Evolutionary conservation across 2,329 filamentous ascomycete species (phyloP).

Genomic region (Cadophora gregata): DNA sequence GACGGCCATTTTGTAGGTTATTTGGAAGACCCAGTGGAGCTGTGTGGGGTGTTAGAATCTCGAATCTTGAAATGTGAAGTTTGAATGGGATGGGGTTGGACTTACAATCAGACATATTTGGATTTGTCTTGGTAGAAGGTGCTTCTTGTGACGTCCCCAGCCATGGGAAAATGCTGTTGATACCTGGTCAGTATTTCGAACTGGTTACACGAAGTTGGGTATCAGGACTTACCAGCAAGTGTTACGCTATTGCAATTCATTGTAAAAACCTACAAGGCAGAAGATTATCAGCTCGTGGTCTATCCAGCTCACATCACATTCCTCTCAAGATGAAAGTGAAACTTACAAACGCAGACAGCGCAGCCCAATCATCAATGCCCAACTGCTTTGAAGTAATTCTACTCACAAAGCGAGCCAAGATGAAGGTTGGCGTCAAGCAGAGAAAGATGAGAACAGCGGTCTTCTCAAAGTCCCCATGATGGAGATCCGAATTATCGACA

Average conservation of each 20-base stretch:
- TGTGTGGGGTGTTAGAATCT: slow-evolving; percentile 13
- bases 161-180: slow-evolving; percentile 20
- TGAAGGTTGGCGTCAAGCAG: slow-evolving; percentile 21
- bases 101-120: slow-evolving; percentile 26
- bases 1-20: slow-evolving; percentile 30
- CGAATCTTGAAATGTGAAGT: not conserved
- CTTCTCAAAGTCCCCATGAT: slow-evolving; percentile 29
- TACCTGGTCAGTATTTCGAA: slow-evolving; percentile 4
- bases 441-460: slow-evolving; percentile 26
- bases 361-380: slow-evolving; percentile 30
- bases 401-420: slow-evolving; percentile 26
- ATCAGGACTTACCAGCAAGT: slow-evolving; percentile 24
- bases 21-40: slow-evolving; percentile 31
- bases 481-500: slow-evolving; percentile 27
- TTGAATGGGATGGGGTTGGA: not conserved
- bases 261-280: slow-evolving; percentile 23
- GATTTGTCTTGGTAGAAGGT: slow-evolving; percentile 18
- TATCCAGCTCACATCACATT: not conserved
- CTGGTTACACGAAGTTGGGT: too few relatives aligned
- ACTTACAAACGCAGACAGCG: slow-evolving; percentile 25
- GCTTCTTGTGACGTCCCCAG: slow-evolving; percentile 29
- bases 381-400: slow-evolving; percentile 28
- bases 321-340: not conserved
- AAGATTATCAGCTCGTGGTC: not conserved
- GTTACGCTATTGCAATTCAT: slow-evolving; percentile 26